Evolutionary conservation across 1,284 basidiomycete species (phyloP), one percentile per base, ranked within the genome.

Genomic region (Marasmius oreades): DNA sequence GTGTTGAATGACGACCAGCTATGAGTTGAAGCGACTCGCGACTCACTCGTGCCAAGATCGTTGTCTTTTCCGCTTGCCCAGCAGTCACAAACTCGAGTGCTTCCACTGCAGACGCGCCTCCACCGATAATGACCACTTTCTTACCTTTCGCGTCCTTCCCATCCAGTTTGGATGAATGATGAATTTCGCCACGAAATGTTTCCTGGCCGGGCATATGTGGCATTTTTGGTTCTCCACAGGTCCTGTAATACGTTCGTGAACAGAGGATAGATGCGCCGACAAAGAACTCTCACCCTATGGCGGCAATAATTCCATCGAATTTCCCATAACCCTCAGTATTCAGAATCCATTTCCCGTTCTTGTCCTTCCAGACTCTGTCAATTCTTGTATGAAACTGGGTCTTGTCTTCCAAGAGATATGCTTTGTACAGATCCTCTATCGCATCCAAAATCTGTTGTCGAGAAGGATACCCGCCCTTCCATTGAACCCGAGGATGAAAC

Each of bases 31-130:
- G 28, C 24, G 5, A 50, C 20, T 26, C 12, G 45, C 16, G 26
- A 60, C 59, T 20, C 77, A 63, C 1, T 82, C 82, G 26, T 84
- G 66, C 66, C 85, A 78, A 2, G 73, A 70, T 3, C 75, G 70
- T 22, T 5, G 58, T 59, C 45, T 73, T 66, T 16, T 72, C 72
- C 3, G 81, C 82, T 20, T 77, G 74, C 51, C 76, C 71, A 2
- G 68, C 62, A 1, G 81, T 65, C 1, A 77, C 77, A 1, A 78
- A 76, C 62, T 86, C 83, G n/a, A 82, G 79, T 1, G 82, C 79
- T 62, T 86, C 84, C 16, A 86, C 79, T 7, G 80, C 84, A 50
- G 78, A 81, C 0, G 85, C 84, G 0, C 84, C 84, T 39, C 78
- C 78, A 0, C 84, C 85, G 23, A 87, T 71, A 2, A 84, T 73